Evolutionary conservation across 2,329 filamentous ascomycete species (phyloP), one percentile per base, ranked within the genome.

Genomic region (Venturiaceae sp.): DNA sequence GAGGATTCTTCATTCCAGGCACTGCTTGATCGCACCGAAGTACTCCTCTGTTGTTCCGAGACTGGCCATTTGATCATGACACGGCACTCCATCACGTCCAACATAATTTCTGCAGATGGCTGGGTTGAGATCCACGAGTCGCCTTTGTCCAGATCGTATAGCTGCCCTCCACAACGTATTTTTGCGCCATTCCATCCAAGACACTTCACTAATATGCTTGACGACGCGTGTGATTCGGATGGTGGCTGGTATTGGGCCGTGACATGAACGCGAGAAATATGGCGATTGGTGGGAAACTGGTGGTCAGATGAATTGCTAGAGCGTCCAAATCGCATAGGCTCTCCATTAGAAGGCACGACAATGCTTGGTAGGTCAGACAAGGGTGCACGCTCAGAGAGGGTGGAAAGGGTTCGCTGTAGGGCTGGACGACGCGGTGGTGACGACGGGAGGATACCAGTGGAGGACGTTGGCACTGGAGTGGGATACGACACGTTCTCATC

Each of bases 301-400:
- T 92, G 94, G 69, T 96, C 85, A n/a, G 91, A 95, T 14, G 92
- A 95, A 73, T 90, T 92, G 75, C 90, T 96, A 5, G 92, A 96
- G 64, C 94, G 84, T 63, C 94, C 94, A 87, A 99, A 94, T 62
- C 87, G 80, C 34, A 96, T 75, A 14, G 84, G 77, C 66, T 95
- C 89, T 63, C 92, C 92, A 73, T 88, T 90, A 64, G 85, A 86
- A 58, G 86, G 85, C 19, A 97, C 82, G 69, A 89, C 83, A 62
- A 97, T 79, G 23, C 85, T 84, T n/a, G 91, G 90, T 55, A 99
- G 85, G 55, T 87, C 83, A 56, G 86, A 86, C 55, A 99, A 81
- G 41, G 94, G 94, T 65, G 84, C 84, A 67, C 94, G 87, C 76
- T 95, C 91, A 3, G 88, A 87, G 59, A 84, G 75, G 58, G 78